Conservation (phyloP, 768 basidiomycete genomes). For the Tremella mesenterica region DNA sequence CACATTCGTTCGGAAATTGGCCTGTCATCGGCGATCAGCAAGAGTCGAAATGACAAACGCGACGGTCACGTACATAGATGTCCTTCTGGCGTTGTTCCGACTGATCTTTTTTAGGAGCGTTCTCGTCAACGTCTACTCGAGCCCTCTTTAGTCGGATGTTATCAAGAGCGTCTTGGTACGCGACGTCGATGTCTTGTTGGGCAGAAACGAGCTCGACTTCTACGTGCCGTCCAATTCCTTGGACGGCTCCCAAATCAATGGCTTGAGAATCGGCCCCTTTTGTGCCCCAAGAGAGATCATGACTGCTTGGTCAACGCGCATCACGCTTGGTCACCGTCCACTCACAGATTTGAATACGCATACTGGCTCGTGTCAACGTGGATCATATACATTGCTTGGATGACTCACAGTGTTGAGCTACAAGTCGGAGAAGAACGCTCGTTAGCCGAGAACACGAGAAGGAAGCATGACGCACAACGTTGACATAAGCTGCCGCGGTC, state of each 20-base stretch:
- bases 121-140: constrained; percentile 21
- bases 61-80: constrained; percentile 30
- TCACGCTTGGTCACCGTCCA: not conserved
- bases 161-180: constrained; percentile 73
- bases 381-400: not conserved
- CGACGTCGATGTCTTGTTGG: constrained; percentile 68
- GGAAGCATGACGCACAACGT: constrained; percentile 56
- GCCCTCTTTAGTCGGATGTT: constrained; percentile 54
- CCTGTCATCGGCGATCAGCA: constrained; percentile 39
- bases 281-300: constrained; percentile 61
- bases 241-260: constrained; percentile 70
- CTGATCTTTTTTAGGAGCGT: constrained; percentile 14
- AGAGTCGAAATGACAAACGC: not conserved
- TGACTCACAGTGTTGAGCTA: constrained; percentile 30
- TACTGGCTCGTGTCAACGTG: constrained; percentile 25
- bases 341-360: constrained; percentile 40
- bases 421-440: not conserved
- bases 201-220: constrained; percentile 79
- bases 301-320: constrained; percentile 6
- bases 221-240: constrained; percentile 65
- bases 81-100: constrained; percentile 44
- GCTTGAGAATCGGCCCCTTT: constrained; percentile 68
- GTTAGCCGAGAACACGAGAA: no score
- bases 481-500: constrained; percentile 43
- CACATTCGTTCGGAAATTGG: constrained; percentile 41